phyloP scores from a whole-genome alignment of 148 eudicot genomes.

The Polygonum maritimum region DNA sequence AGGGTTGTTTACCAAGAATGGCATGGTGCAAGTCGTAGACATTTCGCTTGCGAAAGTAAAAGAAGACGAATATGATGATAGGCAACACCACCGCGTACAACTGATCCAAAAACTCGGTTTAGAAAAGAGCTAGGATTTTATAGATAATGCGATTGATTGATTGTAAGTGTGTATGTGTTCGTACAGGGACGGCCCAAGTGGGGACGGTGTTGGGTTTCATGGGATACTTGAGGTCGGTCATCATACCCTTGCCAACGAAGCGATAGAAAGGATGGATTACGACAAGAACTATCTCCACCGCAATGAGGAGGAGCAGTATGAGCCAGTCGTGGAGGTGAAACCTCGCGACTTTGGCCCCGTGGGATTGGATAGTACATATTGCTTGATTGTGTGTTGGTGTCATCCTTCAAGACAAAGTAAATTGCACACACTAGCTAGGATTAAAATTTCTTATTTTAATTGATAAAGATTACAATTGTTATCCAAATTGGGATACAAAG shows the following conservation, averaged over 20 bases:
- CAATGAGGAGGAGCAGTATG: constrained; percentile 42
- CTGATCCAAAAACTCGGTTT: constrained; percentile 15
- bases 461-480: not conserved
- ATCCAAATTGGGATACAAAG: not conserved
- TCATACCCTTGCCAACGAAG: constrained; percentile 74
- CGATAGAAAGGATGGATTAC: constrained; percentile 63
- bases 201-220: constrained; percentile 62
- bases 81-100: constrained; percentile 59
- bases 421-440: not conserved
- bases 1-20: constrained; percentile 35
- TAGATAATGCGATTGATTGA: not conserved
- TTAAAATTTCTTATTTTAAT: no score
- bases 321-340: constrained; percentile 76
- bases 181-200: constrained; percentile 76
- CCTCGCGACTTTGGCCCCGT: constrained; percentile 57
- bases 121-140: no score
- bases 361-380: constrained; percentile 44
- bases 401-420: constrained; percentile 10
- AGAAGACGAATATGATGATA: constrained; percentile 33
- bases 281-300: constrained; percentile 29
- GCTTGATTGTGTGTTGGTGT: constrained; percentile 29
- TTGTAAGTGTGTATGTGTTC: constrained; percentile 3
- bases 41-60: constrained; percentile 46
- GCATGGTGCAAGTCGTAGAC: constrained; percentile 82
- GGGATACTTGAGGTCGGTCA: constrained; percentile 68